Evolutionary conservation across 345 rosid genomes (phyloP).

Genomic region (Populus davidiana): DNA sequence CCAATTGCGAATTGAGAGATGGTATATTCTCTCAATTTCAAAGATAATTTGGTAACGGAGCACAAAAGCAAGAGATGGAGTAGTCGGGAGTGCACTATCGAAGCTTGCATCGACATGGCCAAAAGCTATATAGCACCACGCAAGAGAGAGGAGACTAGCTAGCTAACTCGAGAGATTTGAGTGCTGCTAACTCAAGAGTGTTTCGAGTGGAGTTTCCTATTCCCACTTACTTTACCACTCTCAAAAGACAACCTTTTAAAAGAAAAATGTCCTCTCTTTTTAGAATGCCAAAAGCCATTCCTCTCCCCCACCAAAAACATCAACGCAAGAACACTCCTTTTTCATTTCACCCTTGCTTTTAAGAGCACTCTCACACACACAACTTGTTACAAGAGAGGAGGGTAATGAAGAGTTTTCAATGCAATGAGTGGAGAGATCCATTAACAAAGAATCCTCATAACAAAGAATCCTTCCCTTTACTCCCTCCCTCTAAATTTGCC

Average conservation of each 20-base stretch:
- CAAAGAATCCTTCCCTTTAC: constrained; percentile 41
- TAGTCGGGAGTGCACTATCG: not conserved
- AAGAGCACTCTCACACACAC: constrained; percentile 17
- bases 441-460: constrained; percentile 26
- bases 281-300: constrained; percentile 45
- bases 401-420: not conserved
- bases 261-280: constrained; percentile 43
- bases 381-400: not conserved
- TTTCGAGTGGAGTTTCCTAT: constrained; percentile 41
- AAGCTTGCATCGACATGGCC: not conserved
- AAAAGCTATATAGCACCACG: not conserved
- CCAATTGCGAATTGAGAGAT: constrained; percentile 1
- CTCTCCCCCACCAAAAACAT: constrained; percentile 36
- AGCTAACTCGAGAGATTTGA: not conserved
- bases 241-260: constrained; percentile 50
- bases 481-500: constrained; percentile 34
- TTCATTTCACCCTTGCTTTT: constrained; percentile 32
- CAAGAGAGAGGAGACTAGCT: not conserved
- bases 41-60: constrained; percentile 8
- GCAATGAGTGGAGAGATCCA: constrained; percentile 52
- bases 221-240: constrained; percentile 35
- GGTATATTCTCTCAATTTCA: not conserved
- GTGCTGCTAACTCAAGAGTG: not conserved
- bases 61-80: not conserved
- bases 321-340: constrained; percentile 27